These are phyloP conservation scores for Tylopilus intermedius DNA, from an alignment of 768 basidiomycete species.

Conservation along the genomic window DNA sequence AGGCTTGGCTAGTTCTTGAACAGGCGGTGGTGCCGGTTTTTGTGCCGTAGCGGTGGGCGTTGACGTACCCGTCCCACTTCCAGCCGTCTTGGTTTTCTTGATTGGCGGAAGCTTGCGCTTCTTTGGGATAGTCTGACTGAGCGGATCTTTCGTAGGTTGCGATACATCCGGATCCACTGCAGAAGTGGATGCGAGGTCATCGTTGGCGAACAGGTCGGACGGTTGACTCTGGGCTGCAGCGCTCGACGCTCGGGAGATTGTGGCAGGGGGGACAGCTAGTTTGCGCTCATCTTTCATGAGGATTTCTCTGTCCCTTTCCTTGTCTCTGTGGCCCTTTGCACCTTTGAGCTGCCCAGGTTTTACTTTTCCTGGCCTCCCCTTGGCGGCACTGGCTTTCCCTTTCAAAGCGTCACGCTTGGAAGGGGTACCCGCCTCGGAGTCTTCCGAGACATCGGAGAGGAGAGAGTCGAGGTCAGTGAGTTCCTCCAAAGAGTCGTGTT, in stretches of 20 bases:
- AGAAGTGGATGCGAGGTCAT: slow-evolving; percentile 13
- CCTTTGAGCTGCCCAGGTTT: slow-evolving; percentile 14
- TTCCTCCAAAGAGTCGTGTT: slow-evolving; percentile 23
- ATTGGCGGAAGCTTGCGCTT: slow-evolving; percentile 66
- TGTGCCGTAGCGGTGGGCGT: slow-evolving; percentile 24
- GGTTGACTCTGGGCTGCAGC: slow-evolving; percentile 32
- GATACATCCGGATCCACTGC: slow-evolving; percentile 16
- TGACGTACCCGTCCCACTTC: slow-evolving; percentile 17
- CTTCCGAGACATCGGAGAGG: slow-evolving; percentile 24
- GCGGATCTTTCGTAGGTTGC: slow-evolving; percentile 14
- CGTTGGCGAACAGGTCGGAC: slow-evolving; percentile 30
- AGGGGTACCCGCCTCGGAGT: slow-evolving; percentile 20
- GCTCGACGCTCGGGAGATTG: slow-evolving; percentile 25
- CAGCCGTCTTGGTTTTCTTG: slow-evolving; percentile 54
- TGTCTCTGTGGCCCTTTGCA: slow-evolving; percentile 31
- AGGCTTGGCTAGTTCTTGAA: slow-evolving; percentile 26
- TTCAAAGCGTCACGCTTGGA: slow-evolving; percentile 23
- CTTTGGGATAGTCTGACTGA: slow-evolving; percentile 36
- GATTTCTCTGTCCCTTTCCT: slow-evolving; percentile 33
- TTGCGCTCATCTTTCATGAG: slow-evolving; percentile 41
- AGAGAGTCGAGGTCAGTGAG: slow-evolving; percentile 21
- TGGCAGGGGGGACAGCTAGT: slow-evolving; percentile 12
- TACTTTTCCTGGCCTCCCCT: slow-evolving; percentile 26
- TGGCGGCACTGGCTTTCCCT: slow-evolving; percentile 19
- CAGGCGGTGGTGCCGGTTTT: slow-evolving; percentile 12